Conservation (phyloP, 2,329 filamentous ascomycete species). For the Botrytis porri region DNA sequence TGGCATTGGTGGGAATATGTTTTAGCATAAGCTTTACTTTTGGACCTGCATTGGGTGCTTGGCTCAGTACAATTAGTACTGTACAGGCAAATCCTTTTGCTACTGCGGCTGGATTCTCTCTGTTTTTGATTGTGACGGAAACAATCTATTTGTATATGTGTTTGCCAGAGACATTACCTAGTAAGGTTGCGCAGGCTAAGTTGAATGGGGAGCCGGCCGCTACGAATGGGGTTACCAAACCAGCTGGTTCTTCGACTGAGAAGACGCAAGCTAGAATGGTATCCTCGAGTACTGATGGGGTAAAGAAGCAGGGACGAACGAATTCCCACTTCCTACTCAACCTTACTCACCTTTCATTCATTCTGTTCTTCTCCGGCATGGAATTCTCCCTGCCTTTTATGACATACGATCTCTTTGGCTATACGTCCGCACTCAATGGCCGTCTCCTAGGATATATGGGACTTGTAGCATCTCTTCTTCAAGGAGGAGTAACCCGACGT, state of each 20-base stretch:
- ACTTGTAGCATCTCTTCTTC: constrained; percentile 84
- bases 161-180: constrained; percentile 83
- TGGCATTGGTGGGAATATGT: constrained; percentile 94
- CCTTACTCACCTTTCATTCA: constrained; percentile 80
- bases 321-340: constrained; percentile 85
- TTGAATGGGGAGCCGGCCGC: constrained; percentile 28
- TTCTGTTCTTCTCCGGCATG: constrained; percentile 97
- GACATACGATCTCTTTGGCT: constrained; percentile 90
- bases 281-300: constrained; percentile 32
- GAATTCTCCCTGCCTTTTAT: constrained; percentile 97
- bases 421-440: constrained; percentile 76
- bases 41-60: constrained; percentile 87
- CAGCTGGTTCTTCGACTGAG: constrained; percentile 15
- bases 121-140: constrained; percentile 81
- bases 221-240: constrained; percentile 28
- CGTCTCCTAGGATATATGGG: constrained; percentile 87
- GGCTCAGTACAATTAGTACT: constrained; percentile 70
- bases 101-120: constrained; percentile 82
- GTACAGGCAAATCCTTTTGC: constrained; percentile 91
- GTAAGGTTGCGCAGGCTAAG: constrained; percentile 43
- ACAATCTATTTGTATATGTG: constrained; percentile 81
- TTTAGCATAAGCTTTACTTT: constrained; percentile 98
- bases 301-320: constrained; percentile 45
- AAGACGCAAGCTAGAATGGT: constrained; percentile 25
- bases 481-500: constrained; percentile 85